These are phyloP conservation scores for Fraxinus greggii DNA, from an alignment of 305 asterid genomes.

Conservation along the genomic window DNA sequence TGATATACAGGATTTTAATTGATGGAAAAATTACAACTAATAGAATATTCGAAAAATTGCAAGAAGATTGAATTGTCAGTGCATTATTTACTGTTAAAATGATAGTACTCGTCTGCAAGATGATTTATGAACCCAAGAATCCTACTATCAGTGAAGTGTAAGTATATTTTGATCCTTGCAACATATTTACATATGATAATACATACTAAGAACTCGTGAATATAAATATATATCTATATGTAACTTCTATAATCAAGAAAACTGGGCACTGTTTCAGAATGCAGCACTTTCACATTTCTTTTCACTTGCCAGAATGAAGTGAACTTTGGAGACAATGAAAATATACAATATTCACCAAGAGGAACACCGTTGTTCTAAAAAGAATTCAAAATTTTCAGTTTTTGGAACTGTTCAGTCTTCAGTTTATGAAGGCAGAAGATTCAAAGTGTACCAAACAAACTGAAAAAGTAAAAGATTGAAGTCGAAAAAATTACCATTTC, in stretches of 20 bases:
- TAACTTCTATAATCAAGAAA: not conserved
- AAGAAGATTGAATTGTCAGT: not conserved
- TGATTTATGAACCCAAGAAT: not conserved
- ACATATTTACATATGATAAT: not conserved
- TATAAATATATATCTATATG: not conserved
- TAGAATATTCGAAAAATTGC: not conserved
- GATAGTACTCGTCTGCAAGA: not conserved
- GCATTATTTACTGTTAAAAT: not conserved
- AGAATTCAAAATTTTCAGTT: not conserved
- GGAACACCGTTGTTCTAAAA: not conserved
- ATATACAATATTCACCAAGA: not conserved
- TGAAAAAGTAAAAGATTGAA: not conserved
- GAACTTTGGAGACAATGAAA: not conserved
- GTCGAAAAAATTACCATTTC: constrained; percentile 39
- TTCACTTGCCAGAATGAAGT: not conserved
- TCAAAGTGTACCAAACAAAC: not conserved
- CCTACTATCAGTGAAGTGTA: not conserved
- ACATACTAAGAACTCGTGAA: not conserved
- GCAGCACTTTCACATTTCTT: not conserved
- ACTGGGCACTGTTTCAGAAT: not conserved
- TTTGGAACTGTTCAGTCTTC: not conserved
- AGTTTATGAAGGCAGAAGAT: not conserved
- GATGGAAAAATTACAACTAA: constrained; percentile 11
- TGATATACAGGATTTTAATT: not conserved
- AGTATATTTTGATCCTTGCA: not conserved